phyloP scores from a whole-genome alignment of 2,329 filamentous ascomycete genomes.

The Phialocephala sp. region DNA sequence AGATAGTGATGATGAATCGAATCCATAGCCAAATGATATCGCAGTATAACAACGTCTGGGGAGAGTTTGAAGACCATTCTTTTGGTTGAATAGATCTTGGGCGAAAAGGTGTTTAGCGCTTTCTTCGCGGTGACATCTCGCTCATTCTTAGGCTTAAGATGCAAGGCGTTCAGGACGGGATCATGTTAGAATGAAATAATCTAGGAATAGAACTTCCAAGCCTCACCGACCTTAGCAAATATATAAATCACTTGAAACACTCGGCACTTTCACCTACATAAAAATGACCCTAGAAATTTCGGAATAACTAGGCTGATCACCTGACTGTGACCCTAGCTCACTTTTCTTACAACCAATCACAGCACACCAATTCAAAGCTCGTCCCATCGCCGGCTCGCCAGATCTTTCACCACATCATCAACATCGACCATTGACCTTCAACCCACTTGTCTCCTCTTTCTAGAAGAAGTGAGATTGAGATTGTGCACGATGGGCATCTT shows the following conservation, averaged over 20 bases:
- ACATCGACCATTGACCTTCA: slow-evolving; percentile 15
- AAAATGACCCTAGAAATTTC: background rate
- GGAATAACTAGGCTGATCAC: slow-evolving; percentile 1
- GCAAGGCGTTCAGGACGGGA: slow-evolving; percentile 18
- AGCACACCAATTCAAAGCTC: slow-evolving; percentile 34
- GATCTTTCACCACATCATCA: slow-evolving; percentile 7
- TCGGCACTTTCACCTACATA: background rate
- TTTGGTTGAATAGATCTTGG: background rate
- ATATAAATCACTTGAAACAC: background rate
- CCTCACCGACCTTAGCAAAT: background rate
- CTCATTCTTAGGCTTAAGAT: slow-evolving; percentile 6
- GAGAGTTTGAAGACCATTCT: background rate
- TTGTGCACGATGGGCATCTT: slow-evolving; percentile 63
- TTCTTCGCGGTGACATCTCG: background rate
- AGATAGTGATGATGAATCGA: slow-evolving; percentile 16
- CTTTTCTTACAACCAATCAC: slow-evolving; percentile 34
- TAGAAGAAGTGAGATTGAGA: slow-evolving; percentile 30
- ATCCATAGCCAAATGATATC: background rate
- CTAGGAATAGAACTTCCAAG: background rate
- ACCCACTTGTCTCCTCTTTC: slow-evolving; percentile 13
- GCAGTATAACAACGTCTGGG: background rate
- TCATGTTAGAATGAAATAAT: background rate
- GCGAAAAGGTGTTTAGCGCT: slow-evolving; percentile 12
- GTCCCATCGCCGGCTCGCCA: slow-evolving; percentile 6
- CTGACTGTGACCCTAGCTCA: slow-evolving; percentile 2